A percentile compares a stretch with the other conserved stretches of the same genome.
Conservation (phyloP, 106 monocot species). For the Allium fistulosum region DNA sequence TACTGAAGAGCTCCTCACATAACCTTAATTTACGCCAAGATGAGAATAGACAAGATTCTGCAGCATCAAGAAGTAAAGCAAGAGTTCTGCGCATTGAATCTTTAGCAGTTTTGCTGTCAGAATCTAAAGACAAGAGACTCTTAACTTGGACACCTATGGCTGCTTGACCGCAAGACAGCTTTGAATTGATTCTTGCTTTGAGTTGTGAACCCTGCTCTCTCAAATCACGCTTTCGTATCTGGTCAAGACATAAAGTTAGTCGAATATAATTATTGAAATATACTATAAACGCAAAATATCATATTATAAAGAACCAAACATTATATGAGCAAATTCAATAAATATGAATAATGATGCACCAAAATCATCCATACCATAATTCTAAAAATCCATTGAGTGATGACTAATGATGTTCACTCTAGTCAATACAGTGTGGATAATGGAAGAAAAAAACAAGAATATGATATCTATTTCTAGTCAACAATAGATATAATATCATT, state of each 20-base stretch:
- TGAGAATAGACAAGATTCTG: conserved; percentile 84
- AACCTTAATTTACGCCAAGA: conserved; percentile 80
- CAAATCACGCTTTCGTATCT: conserved; percentile 95
- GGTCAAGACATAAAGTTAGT: neutral
- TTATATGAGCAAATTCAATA: too few relatives aligned
- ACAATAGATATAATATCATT: too few relatives aligned
- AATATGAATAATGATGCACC: too few relatives aligned
- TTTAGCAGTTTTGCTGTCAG: conserved; percentile 69
- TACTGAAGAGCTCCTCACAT: conserved; percentile 86
- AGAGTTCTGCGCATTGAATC: conserved; percentile 69
- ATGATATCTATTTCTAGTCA: too few relatives aligned
- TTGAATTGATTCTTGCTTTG: conserved; percentile 65
- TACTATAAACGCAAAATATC: too few relatives aligned
- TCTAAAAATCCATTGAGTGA: too few relatives aligned
- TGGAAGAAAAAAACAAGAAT: too few relatives aligned
- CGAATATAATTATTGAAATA: too few relatives aligned
- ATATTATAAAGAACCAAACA: too few relatives aligned
- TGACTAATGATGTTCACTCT: too few relatives aligned
- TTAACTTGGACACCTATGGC: conserved; percentile 55
- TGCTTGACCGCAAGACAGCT: conserved; percentile 78
- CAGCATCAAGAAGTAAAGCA: conserved; percentile 77
- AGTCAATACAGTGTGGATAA: too few relatives aligned
- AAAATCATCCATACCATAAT: too few relatives aligned
- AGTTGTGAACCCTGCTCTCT: conserved; percentile 75
- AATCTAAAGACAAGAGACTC: conserved; percentile 46